Base-by-base conservation (phyloP, 164 flowering plant genomes). In the Brasenia schreberi region DNA sequence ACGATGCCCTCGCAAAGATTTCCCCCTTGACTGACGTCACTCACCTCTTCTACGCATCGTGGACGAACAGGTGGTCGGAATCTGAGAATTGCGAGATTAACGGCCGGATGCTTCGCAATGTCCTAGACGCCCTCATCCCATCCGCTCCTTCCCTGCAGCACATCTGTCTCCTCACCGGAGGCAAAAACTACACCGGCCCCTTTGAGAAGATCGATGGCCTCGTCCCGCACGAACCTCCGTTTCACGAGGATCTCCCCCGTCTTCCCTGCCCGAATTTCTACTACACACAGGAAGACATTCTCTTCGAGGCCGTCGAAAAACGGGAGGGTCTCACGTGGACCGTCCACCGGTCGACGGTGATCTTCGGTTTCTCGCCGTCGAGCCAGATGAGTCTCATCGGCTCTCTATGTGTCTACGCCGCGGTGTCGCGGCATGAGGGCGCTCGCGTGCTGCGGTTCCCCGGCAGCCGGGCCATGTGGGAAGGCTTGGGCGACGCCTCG, bases 331-430 rank as follows among this genome's bases (percentile, higher is more conserved):
- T 87, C 67, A 75, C 90, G 0, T 88, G 88, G 92, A 82, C 97
- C 7, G 68, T 90, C 12, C 92, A 85, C 64, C 75, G 97, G 0
- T 95, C 97, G 0, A 70, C 64, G 0, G 0, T 0, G 5, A 88
- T 87, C 14, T 88, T 84, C 69, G 95, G 97, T 45, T 90, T 90
- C 65, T 90, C 97, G 0, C 97, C 92, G 0, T 81, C 67, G 63
- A 83, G 90, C 64, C 6, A 78, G 80, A 88, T 88, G 91, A 91
- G 88, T 74, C 0, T 85, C 1, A 66, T 90, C 17, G 87, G 89
- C 0, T 69, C 85, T 0, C 79, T 90, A 0, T 88, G 89, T 67
- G 88, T 82, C 5, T 90, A 90, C 63, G 97, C 95, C 0, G 78
- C 95, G 0, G 81, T 90, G 5, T 86, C 95, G 59, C 86, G 85